phyloP scores from a whole-genome alignment of 23 red algal genomes.

The Agarophyton chilense region DNA sequence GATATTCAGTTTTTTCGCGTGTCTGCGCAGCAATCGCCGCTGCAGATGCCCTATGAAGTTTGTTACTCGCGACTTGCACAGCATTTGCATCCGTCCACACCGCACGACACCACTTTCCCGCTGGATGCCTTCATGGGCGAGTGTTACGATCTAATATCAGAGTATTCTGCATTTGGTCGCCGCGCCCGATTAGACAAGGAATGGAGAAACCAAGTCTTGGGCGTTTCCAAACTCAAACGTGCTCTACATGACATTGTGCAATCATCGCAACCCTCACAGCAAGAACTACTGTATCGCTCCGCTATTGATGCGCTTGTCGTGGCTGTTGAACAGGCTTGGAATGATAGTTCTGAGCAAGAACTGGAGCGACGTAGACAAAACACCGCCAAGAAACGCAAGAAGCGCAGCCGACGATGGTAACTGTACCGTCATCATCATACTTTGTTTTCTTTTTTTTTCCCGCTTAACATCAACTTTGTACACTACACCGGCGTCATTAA shows the following conservation, averaged over 20 bases:
- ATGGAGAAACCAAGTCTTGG: conserved; percentile 39
- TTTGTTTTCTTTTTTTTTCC: not conserved
- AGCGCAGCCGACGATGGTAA: conserved; percentile 30
- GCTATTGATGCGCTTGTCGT: conserved; percentile 11
- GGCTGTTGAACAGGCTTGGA: conserved; percentile 15
- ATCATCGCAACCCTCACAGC: not conserved
- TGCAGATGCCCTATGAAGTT: conserved; percentile 39
- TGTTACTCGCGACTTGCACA: conserved; percentile 7
- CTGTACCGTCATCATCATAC: no score
- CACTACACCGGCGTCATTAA: not conserved
- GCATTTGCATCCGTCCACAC: not conserved
- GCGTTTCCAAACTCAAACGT: conserved; percentile 6
- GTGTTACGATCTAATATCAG: conserved; percentile 18
- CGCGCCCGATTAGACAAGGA: conserved; percentile 48
- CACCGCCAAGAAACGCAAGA: conserved; percentile 15
- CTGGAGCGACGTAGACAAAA: conserved; percentile 12
- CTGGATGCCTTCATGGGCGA: conserved; percentile 22
- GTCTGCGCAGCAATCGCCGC: not conserved
- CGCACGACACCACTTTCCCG: not conserved
- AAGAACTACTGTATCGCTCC: conserved; percentile 6
- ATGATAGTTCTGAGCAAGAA: conserved; percentile 1
- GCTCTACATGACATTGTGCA: conserved; percentile 13
- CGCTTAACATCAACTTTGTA: conserved; percentile 3
- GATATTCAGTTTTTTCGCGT: conserved; percentile 53
- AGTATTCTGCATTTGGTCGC: conserved; percentile 22